Evolutionary conservation across 495 filamentous ascomycete species (phyloP), one percentile per base, ranked within the genome.

Genomic region (Neurospora pannonica): DNA sequence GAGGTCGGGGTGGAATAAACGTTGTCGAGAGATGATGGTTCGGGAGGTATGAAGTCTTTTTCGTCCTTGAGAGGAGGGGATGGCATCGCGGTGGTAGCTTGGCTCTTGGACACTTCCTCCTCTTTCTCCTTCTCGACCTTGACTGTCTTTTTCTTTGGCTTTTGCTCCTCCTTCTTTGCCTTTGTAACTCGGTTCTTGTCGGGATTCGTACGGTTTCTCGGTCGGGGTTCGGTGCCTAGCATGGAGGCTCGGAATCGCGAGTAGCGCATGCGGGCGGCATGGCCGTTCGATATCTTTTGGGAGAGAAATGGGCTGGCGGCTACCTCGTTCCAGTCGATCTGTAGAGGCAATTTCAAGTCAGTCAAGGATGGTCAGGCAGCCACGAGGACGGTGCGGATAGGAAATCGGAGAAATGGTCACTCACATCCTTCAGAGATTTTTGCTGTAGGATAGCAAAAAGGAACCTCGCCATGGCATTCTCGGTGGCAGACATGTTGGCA

Each of bases 201-300:
- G n/a, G 77, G 73, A n/a, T 73, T 77, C 28, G 78, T 80, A 60
- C 83, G 81, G 76, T 83, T 85, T 11, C 84, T 81, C 37, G 77
- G 77, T 69, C 82, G 80, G 6, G 85, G 83, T 75, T 86, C 82
- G 38, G 79, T 74, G 46, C 82, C 83, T 13, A 85, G 73, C 77
- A 85, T 82, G 39, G 79, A 75, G n/a, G 77, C 71, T n/a, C 74
- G 84, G 83, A 93, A 93, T 48, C 92, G 89, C 28, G 89, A 90
- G 81, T 89, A 94, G 40, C 92, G 90, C 92, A 94, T 94, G 67
- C 92, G 90, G 38, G 92, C 91, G 10, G 92, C 92, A 81, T 94
- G 92, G 77, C 91, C 92, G 78, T 94, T 94, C 75, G 91, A 91
- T 73, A 94, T 92, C 72, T 87, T 85, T 62, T 90, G 84, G 8